phyloP scores from a whole-genome alignment of 2,329 filamentous ascomycete species.

The Fusarium tupiense region DNA sequence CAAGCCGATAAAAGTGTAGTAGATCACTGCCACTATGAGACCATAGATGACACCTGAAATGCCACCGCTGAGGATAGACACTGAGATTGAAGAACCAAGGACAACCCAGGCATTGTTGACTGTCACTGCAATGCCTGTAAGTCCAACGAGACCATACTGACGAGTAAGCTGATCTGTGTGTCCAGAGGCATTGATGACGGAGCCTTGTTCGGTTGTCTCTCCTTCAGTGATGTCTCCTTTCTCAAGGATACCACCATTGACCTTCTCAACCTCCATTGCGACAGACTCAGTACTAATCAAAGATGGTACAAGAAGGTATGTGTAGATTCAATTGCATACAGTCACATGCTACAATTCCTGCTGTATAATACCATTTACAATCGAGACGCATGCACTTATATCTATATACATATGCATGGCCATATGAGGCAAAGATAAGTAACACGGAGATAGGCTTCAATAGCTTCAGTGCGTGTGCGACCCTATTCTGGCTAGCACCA shows the following conservation, averaged over 20 bases:
- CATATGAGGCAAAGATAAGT: neutral
- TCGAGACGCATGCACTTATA: neutral
- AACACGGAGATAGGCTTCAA: neutral
- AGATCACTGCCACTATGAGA: constrained; percentile 34
- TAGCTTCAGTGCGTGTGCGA: neutral
- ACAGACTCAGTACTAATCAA: neutral
- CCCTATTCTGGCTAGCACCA: constrained; percentile 24
- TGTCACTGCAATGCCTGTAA: constrained; percentile 40
- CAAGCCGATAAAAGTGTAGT: constrained; percentile 39
- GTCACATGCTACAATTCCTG: neutral
- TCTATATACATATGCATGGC: constrained; percentile 4
- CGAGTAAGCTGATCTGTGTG: constrained; percentile 38
- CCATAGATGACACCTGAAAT: constrained; percentile 40
- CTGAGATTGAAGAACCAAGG: constrained; percentile 38
- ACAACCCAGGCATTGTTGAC: constrained; percentile 44
- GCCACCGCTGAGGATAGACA: constrained; percentile 36
- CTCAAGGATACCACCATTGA: neutral
- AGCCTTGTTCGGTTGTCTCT: constrained; percentile 20
- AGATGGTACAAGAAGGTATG: neutral
- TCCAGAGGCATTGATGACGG: constrained; percentile 29
- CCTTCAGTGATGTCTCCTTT: constrained; percentile 12
- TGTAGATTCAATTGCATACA: accelerated
- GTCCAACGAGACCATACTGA: constrained; percentile 38
- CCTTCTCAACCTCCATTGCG: constrained; percentile 19
- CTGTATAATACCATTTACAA: accelerated